Conservation (phyloP, 805 yeast genomes). For the Pichia sporocuriosa region DNA sequence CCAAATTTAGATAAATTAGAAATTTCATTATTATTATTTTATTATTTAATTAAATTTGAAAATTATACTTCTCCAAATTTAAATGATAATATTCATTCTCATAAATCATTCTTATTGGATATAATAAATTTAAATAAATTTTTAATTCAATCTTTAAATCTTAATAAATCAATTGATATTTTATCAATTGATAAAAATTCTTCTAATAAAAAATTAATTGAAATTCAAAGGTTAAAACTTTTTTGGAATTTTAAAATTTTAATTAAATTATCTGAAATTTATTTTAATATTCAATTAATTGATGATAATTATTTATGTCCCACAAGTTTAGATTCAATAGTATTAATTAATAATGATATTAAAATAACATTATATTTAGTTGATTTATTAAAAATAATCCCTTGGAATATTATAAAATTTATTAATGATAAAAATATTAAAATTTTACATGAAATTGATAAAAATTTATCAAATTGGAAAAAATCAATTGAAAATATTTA, state of each 20-base stretch:
- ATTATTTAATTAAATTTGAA: constrained; percentile 38
- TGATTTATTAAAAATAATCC: constrained; percentile 28
- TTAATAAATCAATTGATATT: constrained; percentile 22
- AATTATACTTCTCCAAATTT: constrained; percentile 19
- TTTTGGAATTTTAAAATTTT: constrained; percentile 40
- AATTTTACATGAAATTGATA: constrained; percentile 18
- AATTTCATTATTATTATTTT: constrained; percentile 41
- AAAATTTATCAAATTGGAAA: constrained; percentile 24
- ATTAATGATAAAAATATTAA: constrained; percentile 14
- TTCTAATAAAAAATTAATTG: constrained; percentile 17
- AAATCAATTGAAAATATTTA: constrained; percentile 15
- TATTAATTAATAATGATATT: constrained; percentile 30
- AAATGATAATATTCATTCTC: constrained; percentile 27
- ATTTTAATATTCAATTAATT: constrained; percentile 18
- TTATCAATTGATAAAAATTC: constrained; percentile 1
- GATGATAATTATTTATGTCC: constrained; percentile 21
- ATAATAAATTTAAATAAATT: constrained; percentile 36
- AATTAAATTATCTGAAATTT: constrained; percentile 24
- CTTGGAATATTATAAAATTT: constrained; percentile 23
- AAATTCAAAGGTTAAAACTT: constrained; percentile 32
- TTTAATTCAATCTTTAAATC: constrained; percentile 40
- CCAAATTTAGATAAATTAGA: constrained; percentile 43
- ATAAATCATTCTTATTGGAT: constrained; percentile 33
- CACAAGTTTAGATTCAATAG: constrained; percentile 30
- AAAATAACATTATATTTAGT: constrained; percentile 28